Evolutionary conservation across 257 asterid genomes (phyloP).

Genomic region (Primulina eburnea): DNA sequence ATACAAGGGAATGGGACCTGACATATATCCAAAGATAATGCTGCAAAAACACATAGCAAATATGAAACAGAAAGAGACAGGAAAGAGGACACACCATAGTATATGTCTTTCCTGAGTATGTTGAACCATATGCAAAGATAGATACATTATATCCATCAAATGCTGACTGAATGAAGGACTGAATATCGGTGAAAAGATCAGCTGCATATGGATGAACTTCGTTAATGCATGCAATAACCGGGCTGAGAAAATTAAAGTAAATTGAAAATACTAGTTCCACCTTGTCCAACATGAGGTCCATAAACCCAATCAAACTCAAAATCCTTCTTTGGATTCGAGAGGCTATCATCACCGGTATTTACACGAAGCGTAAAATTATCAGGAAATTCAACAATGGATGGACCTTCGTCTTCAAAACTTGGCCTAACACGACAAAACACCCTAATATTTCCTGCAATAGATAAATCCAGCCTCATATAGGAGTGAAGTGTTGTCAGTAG

Average conservation of each 20-base stretch:
- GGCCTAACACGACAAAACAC: slow-evolving; percentile 95
- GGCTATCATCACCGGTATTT: slow-evolving; percentile 71
- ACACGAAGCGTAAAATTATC: slow-evolving; percentile 72
- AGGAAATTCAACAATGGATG: slow-evolving; percentile 80
- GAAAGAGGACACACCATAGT: slow-evolving; percentile 72
- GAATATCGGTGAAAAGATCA: slow-evolving; percentile 84
- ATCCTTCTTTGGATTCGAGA: slow-evolving; percentile 88
- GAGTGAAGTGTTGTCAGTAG: slow-evolving; percentile 20
- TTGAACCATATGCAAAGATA: slow-evolving; percentile 83
- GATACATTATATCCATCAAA: slow-evolving; percentile 95
- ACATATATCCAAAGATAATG: slow-evolving; percentile 12
- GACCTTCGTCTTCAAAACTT: slow-evolving; percentile 92
- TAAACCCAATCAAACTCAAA: slow-evolving; percentile 96
- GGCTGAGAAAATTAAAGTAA: slow-evolving; percentile 28
- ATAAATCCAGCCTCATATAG: slow-evolving; percentile 30
- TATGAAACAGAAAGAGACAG: slow-evolving; percentile 19
- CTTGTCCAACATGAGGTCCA: slow-evolving; percentile 99
- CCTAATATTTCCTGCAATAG: slow-evolving; percentile 79
- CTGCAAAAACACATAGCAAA: slow-evolving; percentile 17
- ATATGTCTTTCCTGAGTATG: slow-evolving; percentile 85
- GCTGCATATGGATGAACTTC: slow-evolving; percentile 54
- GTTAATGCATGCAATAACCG: slow-evolving; percentile 33
- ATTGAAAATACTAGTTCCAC: slow-evolving; percentile 33
- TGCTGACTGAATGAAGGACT: slow-evolving; percentile 98
- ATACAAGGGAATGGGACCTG: slow-evolving; percentile 13